Conservation (phyloP, 305 asterid genomes). For the Striga hermonthica region DNA sequence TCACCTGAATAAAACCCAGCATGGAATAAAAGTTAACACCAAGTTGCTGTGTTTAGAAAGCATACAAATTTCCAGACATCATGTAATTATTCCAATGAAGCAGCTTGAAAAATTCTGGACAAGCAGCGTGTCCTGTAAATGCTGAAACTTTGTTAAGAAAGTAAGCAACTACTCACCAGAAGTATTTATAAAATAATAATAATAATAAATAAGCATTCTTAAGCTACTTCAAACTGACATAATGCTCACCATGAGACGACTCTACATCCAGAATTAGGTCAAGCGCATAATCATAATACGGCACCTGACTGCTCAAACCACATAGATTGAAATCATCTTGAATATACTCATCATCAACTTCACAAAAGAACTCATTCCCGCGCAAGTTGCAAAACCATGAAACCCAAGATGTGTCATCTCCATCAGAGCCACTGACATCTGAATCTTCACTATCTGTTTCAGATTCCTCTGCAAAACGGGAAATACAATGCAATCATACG, state of each 20-base stretch:
- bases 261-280: slow-evolving; percentile 92
- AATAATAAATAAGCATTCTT: too few species aligned
- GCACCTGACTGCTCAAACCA: slow-evolving; percentile 95
- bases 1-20: slow-evolving; percentile 56
- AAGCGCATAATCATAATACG: slow-evolving; percentile 93
- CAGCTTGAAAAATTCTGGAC: too few species aligned
- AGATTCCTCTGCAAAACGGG: slow-evolving; percentile 72
- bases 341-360: slow-evolving; percentile 69
- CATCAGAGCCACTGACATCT: slow-evolving; percentile 94
- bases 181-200: too few species aligned
- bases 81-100: too few species aligned
- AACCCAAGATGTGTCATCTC: slow-evolving; percentile 97
- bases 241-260: slow-evolving; percentile 82
- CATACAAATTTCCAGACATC: too few species aligned
- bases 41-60: slow-evolving; percentile 12
- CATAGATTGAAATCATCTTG: slow-evolving; percentile 95
- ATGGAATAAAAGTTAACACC: slow-evolving; percentile 28
- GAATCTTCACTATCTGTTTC: slow-evolving; percentile 95
- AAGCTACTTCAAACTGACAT: too few species aligned
- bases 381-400: slow-evolving; percentile 98
- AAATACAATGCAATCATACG: slow-evolving; percentile 19
- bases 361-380: slow-evolving; percentile 54
- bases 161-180: neutral
- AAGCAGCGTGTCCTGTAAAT: too few species aligned
- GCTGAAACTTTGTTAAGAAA: neutral